These are phyloP conservation scores for Luzula sylvatica DNA, from an alignment of 176 grass and related monocot species.

Conservation along the genomic window DNA sequence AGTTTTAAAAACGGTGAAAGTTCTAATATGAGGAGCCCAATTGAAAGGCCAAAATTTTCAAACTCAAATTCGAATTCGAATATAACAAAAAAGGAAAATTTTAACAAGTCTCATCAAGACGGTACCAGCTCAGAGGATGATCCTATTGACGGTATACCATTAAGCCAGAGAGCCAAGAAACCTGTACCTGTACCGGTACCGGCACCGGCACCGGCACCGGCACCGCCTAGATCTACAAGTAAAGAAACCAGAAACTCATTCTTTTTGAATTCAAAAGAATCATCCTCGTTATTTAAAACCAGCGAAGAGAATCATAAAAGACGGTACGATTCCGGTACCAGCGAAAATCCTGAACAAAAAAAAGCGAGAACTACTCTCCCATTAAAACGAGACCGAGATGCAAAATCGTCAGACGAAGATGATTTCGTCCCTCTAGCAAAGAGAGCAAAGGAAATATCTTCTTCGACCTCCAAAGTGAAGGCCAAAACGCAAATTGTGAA, in stretches of 20 bases:
- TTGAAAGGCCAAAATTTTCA: constrained; percentile 50
- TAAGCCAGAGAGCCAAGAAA: constrained; percentile 14
- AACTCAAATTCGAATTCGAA: constrained; percentile 5
- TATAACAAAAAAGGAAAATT: neutral
- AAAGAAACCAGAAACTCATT: constrained; percentile 32
- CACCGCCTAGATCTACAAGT: constrained; percentile 44
- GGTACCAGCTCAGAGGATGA: constrained; percentile 7
- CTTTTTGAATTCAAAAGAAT: no score
- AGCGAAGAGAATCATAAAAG: no score
- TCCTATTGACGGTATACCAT: constrained; percentile 23
- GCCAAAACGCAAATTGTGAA: constrained; percentile 30
- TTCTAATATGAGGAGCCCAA: constrained; percentile 78
- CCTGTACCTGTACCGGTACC: no score
- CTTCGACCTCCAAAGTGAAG: constrained; percentile 41
- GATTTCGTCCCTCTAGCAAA: no score
- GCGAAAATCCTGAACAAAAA: constrained; percentile 28
- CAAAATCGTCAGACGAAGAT: constrained; percentile 52
- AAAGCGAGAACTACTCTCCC: constrained; percentile 49
- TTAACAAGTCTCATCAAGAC: no score
- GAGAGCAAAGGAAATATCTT: constrained; percentile 28
- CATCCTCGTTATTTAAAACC: no score
- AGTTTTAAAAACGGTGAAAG: constrained; percentile 32
- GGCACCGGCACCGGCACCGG: no score
- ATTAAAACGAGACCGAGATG: constrained; percentile 45
- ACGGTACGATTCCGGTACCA: constrained; percentile 8